Conservation (phyloP, 371 early-diverging fungal species). For the Mucor plumbeus region DNA sequence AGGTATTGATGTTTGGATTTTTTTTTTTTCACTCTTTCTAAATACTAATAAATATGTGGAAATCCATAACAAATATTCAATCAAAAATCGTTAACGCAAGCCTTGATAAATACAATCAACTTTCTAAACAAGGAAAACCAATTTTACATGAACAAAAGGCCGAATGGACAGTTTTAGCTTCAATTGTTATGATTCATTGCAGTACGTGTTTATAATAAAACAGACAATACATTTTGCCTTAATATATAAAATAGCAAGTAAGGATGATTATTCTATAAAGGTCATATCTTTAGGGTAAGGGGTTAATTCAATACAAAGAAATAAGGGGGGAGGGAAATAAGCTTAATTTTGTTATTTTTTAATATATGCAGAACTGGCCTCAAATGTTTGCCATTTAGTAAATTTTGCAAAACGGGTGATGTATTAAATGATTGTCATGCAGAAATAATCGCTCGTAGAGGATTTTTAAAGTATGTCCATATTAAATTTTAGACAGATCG, state of each 20-base stretch:
- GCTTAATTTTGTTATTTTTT: constrained; percentile 11
- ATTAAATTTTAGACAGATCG: not conserved
- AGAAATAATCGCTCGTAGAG: constrained; percentile 82
- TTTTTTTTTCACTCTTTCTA: constrained; percentile 4
- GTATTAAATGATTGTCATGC: constrained; percentile 85
- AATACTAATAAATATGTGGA: constrained; percentile 20
- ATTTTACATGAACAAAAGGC: constrained; percentile 47
- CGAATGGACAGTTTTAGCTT: constrained; percentile 89
- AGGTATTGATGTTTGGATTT: not conserved
- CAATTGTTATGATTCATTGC: constrained; percentile 59
- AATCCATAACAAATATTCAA: constrained; percentile 34
- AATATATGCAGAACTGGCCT: constrained; percentile 75
- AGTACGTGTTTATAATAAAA: constrained; percentile 15
- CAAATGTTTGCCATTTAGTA: constrained; percentile 77
- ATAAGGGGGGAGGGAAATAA: constrained; percentile 5
- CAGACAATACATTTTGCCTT: constrained; percentile 1
- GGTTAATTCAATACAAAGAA: not conserved
- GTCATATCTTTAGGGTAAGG: constrained; percentile 74
- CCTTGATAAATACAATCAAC: constrained; percentile 39
- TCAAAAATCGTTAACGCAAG: constrained; percentile 36
- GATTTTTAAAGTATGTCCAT: constrained; percentile 65
- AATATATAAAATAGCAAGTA: constrained; percentile 19
- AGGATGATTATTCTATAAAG: constrained; percentile 39
- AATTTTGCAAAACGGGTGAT: constrained; percentile 66
- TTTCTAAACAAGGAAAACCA: constrained; percentile 81